These are phyloP conservation scores for Pseudofabraea citricarpa DNA, from an alignment of 2,329 filamentous ascomycete species.

Conservation along the genomic window DNA sequence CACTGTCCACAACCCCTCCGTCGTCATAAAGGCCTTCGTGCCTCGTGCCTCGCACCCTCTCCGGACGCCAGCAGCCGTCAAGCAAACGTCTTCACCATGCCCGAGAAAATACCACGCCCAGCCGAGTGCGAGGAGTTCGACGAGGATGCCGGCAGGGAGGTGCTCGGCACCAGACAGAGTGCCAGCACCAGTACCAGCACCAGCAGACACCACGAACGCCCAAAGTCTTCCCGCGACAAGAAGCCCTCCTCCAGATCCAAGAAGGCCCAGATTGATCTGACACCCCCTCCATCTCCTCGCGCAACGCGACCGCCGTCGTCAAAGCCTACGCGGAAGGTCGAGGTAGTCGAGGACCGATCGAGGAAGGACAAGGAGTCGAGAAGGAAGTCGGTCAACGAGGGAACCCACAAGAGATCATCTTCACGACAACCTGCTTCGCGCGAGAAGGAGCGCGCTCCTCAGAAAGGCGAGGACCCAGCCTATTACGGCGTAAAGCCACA, in stretches of 20 bases:
- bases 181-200: conserved; percentile 15
- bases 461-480: conserved; percentile 19
- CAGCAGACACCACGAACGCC: no score
- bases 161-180: conserved; percentile 17
- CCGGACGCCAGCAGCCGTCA: neutral
- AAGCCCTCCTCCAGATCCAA: no score
- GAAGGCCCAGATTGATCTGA: no score
- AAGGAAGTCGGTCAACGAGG: conserved; percentile 17
- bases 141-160: conserved; percentile 15
- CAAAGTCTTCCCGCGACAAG: no score
- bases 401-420: conserved; percentile 17
- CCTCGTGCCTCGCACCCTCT: neutral
- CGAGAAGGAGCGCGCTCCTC: conserved; percentile 13
- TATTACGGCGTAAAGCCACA: conserved; percentile 17
- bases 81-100: neutral
- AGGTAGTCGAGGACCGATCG: conserved; percentile 9
- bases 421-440: conserved; percentile 13
- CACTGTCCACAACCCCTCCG: neutral
- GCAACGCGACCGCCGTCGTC: neutral
- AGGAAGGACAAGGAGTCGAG: conserved; percentile 18
- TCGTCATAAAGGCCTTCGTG: neutral
- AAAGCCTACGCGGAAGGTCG: conserved; percentile 9
- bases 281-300: conserved; percentile 1
- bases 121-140: conserved; percentile 23
- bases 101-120: conserved; percentile 3